Evolutionary conservation across 2,329 filamentous ascomycete species (phyloP).

Genomic region (Aureobasidium pullulans): DNA sequence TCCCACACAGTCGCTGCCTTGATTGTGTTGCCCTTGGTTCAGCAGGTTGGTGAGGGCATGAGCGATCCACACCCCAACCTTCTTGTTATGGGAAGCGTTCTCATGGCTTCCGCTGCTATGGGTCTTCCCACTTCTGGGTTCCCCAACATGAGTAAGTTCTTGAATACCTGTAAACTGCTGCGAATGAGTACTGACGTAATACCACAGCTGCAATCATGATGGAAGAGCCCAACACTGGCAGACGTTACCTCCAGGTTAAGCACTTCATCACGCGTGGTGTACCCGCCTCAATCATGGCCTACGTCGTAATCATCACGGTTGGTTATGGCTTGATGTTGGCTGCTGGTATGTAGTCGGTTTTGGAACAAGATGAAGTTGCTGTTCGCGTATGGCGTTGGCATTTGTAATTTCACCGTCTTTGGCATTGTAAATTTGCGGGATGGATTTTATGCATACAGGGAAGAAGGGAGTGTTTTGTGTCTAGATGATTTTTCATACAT

Average conservation of each 20-base stretch:
- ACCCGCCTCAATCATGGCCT: constrained; percentile 74
- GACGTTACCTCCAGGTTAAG: constrained; percentile 82
- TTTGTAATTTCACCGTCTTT: background rate
- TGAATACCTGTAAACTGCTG: background rate
- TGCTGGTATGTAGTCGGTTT: constrained; percentile 39
- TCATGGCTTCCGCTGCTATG: constrained; percentile 99
- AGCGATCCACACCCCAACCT: constrained; percentile 86
- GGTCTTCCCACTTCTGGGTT: constrained; percentile 91
- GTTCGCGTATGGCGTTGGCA: background rate
- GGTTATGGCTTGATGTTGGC: constrained; percentile 87
- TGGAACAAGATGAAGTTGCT: too few species aligned
- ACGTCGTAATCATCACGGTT: constrained; percentile 74
- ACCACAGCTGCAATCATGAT: constrained; percentile 90
- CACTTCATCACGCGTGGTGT: constrained; percentile 95
- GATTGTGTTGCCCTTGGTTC: constrained; percentile 86
- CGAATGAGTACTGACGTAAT: background rate
- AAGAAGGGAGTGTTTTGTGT: background rate
- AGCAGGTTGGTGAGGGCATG: constrained; percentile 78
- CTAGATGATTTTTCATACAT: background rate
- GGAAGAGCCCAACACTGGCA: constrained; percentile 83
- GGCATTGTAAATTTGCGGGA: background rate
- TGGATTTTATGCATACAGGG: background rate
- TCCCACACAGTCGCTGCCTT: constrained; percentile 93
- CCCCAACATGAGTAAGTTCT: constrained; percentile 96
- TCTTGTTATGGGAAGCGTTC: constrained; percentile 85